phyloP scores from a whole-genome alignment of 495 filamentous ascomycete genomes.

The Friedmanniomyces simplex region DNA sequence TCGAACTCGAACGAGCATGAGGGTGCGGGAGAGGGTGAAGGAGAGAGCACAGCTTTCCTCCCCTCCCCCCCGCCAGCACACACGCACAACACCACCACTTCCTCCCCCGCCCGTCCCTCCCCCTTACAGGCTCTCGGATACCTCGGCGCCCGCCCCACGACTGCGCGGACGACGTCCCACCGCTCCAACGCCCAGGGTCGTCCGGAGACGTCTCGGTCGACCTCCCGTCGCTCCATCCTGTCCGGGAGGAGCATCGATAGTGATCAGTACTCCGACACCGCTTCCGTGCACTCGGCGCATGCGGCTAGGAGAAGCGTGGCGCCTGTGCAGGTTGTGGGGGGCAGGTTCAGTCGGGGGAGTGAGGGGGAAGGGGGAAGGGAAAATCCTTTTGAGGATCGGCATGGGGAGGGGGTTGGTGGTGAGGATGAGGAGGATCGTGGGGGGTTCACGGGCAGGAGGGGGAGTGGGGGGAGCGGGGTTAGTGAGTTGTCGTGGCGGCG shows the following conservation, averaged over 20 bases:
- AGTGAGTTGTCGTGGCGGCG: neutral
- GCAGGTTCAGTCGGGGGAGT: neutral
- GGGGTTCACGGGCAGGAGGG: neutral
- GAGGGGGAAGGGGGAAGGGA: neutral
- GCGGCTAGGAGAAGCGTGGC: conserved; percentile 1
- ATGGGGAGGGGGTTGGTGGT: neutral
- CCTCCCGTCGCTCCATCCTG: neutral
- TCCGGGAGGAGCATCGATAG: neutral
- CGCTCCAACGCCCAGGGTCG: neutral
- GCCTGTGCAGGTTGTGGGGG: neutral
- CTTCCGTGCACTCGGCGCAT: neutral
- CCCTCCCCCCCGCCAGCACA: neutral
- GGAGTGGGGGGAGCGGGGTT: neutral
- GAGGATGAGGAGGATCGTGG: no score
- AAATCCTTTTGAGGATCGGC: neutral
- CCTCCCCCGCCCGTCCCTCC: no score
- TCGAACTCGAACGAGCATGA: neutral
- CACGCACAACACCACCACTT: neutral
- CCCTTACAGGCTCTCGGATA: no score
- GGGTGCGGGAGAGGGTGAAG: no score
- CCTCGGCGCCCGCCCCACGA: neutral
- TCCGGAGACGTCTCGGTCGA: neutral
- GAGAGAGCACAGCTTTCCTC: neutral
- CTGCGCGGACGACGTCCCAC: neutral
- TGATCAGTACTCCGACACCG: conserved; percentile 6